phyloP scores from a whole-genome alignment of 768 basidiomycete genomes.

The Pulveroboletus sp. region DNA sequence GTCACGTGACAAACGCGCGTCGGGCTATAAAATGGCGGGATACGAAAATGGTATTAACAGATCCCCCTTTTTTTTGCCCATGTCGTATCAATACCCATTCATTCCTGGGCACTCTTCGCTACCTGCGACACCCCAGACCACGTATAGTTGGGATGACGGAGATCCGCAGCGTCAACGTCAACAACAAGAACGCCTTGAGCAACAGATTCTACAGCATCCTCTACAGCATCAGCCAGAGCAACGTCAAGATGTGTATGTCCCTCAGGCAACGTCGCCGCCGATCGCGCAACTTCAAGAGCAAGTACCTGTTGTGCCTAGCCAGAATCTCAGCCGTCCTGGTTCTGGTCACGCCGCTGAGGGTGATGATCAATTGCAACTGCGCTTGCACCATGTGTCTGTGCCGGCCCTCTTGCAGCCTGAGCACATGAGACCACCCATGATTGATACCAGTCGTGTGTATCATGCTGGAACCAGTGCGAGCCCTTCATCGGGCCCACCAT shows the following conservation, averaged over 20 bases:
- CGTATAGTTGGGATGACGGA: slow-evolving; percentile 43
- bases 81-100: slow-evolving; percentile 50
- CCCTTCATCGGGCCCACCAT: slow-evolving; percentile 30
- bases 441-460: slow-evolving; percentile 30
- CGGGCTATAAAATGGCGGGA: slow-evolving; percentile 32
- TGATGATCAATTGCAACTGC: slow-evolving; percentile 26
- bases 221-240: slow-evolving; percentile 35
- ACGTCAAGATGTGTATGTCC: slow-evolving; percentile 20
- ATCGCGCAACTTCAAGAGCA: slow-evolving; percentile 26
- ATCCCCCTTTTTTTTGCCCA: slow-evolving; percentile 34
- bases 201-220: slow-evolving; percentile 39
- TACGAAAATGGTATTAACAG: slow-evolving; percentile 11
- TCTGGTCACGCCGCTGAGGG: slow-evolving; percentile 19
- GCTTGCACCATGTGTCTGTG: slow-evolving; percentile 24
- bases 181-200: slow-evolving; percentile 33
- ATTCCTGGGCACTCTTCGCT: slow-evolving; percentile 45
- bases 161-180: slow-evolving; percentile 22
- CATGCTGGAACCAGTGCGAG: slow-evolving; percentile 27
- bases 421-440: slow-evolving; percentile 34
- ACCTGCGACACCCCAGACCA: slow-evolving; percentile 44
- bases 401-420: slow-evolving; percentile 19
- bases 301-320: slow-evolving; percentile 30
- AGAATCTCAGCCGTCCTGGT: slow-evolving; percentile 18
- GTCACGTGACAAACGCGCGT: slow-evolving; percentile 18
- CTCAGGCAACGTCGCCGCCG: slow-evolving; percentile 11